These are phyloP conservation scores for Aegilops sharonensis DNA, from an alignment of 176 grass and related monocot genomes.

Conservation along the genomic window DNA sequence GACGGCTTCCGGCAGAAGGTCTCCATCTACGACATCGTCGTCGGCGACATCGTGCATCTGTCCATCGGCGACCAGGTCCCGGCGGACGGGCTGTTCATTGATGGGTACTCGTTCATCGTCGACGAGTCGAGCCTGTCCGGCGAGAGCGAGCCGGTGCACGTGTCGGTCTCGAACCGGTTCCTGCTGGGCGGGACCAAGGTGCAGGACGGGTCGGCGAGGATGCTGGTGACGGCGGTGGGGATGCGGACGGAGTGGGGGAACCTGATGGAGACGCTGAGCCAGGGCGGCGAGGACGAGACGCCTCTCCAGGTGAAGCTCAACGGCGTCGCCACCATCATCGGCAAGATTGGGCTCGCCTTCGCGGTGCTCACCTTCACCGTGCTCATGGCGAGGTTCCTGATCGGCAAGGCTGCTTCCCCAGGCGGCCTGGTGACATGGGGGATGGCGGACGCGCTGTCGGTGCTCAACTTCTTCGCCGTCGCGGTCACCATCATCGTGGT, in stretches of 20 bases:
- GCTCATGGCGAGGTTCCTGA: constrained; percentile 67
- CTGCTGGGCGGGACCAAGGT: constrained; percentile 95
- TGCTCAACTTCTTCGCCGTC: constrained; percentile 90
- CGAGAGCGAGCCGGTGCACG: constrained; percentile 80
- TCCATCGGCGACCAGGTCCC: constrained; percentile 94
- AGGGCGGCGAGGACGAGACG: constrained; percentile 90
- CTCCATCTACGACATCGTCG: constrained; percentile 87
- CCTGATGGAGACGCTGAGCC: constrained; percentile 91
- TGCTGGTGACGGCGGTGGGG: constrained; percentile 88
- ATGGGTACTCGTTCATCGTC: constrained; percentile 75
- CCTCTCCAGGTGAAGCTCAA: constrained; percentile 97
- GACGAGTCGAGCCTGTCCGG: constrained; percentile 92
- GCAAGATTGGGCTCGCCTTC: constrained; percentile 89
- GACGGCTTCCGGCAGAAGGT: constrained; percentile 89
- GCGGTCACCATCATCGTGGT: constrained; percentile 91
- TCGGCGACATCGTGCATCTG: constrained; percentile 83
- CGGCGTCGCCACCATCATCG: constrained; percentile 96
- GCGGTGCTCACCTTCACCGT: constrained; percentile 75
- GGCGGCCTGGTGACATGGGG: constrained; percentile 52
- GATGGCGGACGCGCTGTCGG: constrained; percentile 53
- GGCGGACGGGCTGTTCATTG: constrained; percentile 74
- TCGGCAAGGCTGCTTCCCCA: constrained; percentile 31
- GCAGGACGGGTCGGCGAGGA: constrained; percentile 84
- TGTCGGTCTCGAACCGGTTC: constrained; percentile 60
- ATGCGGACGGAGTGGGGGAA: constrained; percentile 98